phyloP scores from a whole-genome alignment of 1,139 yeast species.

The Blastobotrys malaysiensis region DNA sequence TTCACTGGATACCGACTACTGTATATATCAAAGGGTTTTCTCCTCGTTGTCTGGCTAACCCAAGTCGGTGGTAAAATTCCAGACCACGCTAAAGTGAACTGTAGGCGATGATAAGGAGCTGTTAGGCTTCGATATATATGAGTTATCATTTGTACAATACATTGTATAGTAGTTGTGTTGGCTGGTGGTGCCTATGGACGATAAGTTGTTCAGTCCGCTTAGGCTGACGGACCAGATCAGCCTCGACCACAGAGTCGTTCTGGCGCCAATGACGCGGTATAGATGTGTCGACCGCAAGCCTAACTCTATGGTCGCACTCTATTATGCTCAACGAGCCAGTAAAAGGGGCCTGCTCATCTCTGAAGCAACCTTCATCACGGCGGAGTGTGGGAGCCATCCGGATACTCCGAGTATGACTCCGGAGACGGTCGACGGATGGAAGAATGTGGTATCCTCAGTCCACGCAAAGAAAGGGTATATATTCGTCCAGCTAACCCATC shows the following conservation, averaged over 20 bases:
- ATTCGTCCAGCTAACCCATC: conserved; percentile 1
- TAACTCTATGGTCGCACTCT: background rate
- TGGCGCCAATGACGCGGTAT: conserved; percentile 4
- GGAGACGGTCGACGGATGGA: conserved; percentile 3
- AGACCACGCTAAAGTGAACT: background rate
- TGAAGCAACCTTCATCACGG: conserved; percentile 1
- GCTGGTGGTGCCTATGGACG: background rate
- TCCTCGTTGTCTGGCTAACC: background rate
- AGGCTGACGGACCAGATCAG: background rate
- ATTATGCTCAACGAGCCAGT: background rate
- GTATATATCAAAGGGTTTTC: background rate
- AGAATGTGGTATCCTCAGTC: background rate
- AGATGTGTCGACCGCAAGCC: background rate
- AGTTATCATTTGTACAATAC: background rate
- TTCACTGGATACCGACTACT: too few species aligned
- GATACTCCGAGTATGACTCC: conserved; percentile 1
- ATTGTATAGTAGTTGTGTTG: background rate
- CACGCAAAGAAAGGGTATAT: background rate
- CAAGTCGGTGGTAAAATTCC: background rate
- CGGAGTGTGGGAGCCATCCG: conserved; percentile 1
- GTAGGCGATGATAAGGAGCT: background rate
- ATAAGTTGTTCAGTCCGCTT: background rate
- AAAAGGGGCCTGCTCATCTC: conserved; percentile 4
- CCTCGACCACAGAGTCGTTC: conserved; percentile 1
- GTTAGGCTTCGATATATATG: background rate